Evolutionary conservation across 2,329 filamentous ascomycete species (phyloP).

Genomic region (Aspergillus unguis): DNA sequence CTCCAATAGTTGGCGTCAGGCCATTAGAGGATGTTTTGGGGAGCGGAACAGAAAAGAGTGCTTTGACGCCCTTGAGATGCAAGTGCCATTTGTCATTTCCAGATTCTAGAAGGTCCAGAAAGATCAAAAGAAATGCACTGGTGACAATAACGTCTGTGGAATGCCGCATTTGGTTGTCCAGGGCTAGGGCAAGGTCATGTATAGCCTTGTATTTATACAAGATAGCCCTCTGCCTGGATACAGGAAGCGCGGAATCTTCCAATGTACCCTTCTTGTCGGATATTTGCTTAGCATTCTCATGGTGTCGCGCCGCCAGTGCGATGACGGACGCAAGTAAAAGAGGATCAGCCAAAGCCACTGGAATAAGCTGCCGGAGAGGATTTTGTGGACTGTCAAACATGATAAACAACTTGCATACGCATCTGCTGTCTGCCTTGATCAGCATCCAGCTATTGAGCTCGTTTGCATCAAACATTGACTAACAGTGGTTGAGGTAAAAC

Average conservation of each 20-base stretch:
- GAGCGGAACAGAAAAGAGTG: slow-evolving; percentile 8
- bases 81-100: slow-evolving; percentile 18
- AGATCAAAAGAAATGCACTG: slow-evolving; percentile 19
- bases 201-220: slow-evolving; percentile 23
- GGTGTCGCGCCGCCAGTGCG: slow-evolving; percentile 32
- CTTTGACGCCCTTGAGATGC: slow-evolving; percentile 15
- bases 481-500: slow-evolving; percentile 35
- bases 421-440: slow-evolving; percentile 25
- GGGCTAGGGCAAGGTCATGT: slow-evolving; percentile 7
- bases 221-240: slow-evolving; percentile 20
- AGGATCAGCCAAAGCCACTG: slow-evolving; percentile 25
- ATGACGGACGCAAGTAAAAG: slow-evolving; percentile 27
- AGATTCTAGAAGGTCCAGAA: slow-evolving; percentile 20
- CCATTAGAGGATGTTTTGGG: too few relatives aligned
- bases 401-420: slow-evolving; percentile 30
- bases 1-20: too few relatives aligned
- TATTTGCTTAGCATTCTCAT: slow-evolving; percentile 25
- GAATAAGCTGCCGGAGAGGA: slow-evolving; percentile 30
- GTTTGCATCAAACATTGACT: slow-evolving; percentile 9
- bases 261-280: slow-evolving; percentile 22
- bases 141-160: slow-evolving; percentile 13
- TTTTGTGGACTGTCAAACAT: slow-evolving; percentile 35
- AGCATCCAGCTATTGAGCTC: neutral
- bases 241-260: neutral
- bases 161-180: slow-evolving; percentile 1